Conservation (phyloP, 2,329 filamentous ascomycete genomes). For the Alternaria panax region DNA sequence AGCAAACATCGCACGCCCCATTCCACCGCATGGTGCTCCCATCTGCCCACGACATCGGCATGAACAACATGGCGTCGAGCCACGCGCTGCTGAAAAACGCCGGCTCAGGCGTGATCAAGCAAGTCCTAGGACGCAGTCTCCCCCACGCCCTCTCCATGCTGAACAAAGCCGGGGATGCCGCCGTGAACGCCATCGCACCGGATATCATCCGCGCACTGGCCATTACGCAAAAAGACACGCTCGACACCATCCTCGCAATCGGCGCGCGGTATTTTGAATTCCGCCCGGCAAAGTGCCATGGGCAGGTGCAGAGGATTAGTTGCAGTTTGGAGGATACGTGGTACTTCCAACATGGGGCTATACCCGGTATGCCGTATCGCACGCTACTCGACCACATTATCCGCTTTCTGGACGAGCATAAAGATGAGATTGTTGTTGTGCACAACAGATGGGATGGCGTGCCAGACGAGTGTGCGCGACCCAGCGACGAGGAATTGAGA, state of each 20-base stretch:
- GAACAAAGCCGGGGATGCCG: slow-evolving; percentile 38
- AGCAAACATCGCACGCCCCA: slow-evolving; percentile 49
- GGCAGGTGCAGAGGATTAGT: slow-evolving; percentile 47
- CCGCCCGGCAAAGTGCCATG: slow-evolving; percentile 58
- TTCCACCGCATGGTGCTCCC: slow-evolving; percentile 57
- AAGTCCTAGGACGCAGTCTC: slow-evolving; percentile 37
- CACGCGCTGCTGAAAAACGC: slow-evolving; percentile 51
- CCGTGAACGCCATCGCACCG: slow-evolving; percentile 42
- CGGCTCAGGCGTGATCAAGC: slow-evolving; percentile 41
- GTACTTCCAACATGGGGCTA: slow-evolving; percentile 61
- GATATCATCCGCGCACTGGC: slow-evolving; percentile 59
- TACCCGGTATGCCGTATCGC: slow-evolving; percentile 59
- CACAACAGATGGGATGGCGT: slow-evolving; percentile 62
- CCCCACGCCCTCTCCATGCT: slow-evolving; percentile 35
- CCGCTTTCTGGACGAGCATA: slow-evolving; percentile 52
- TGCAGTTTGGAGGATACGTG: slow-evolving; percentile 55
- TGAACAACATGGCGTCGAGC: slow-evolving; percentile 60
- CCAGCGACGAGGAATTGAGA: slow-evolving; percentile 52
- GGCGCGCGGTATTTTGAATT: slow-evolving; percentile 63
- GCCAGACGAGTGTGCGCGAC: slow-evolving; percentile 55
- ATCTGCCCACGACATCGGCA: slow-evolving; percentile 59
- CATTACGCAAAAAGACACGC: slow-evolving; percentile 60
- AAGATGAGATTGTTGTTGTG: slow-evolving; percentile 58
- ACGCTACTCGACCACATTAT: slow-evolving; percentile 54
- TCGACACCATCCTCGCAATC: slow-evolving; percentile 55